Percentiles rank a stretch among this genome's conserved stretches.
These are phyloP conservation scores for Penicillium brasilianum DNA, from an alignment of 2,329 filamentous ascomycete genomes.

Conservation along the genomic window DNA sequence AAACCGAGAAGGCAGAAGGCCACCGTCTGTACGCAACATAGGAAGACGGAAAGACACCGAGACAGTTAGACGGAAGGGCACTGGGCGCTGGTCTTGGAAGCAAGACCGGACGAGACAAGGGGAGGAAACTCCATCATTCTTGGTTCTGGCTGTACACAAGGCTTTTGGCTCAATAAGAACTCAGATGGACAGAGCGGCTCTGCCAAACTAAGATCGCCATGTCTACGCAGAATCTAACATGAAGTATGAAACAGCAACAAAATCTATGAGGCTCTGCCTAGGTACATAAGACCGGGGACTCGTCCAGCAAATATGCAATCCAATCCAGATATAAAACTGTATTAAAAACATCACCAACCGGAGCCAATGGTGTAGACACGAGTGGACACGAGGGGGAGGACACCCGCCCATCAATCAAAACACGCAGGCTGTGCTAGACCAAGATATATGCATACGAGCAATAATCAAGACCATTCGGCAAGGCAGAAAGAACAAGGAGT, in stretches of 20 bases:
- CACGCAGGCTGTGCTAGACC: neutral
- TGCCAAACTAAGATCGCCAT: neutral
- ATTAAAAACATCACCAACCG: conserved; percentile 1
- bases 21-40: too few species aligned
- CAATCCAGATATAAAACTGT: neutral
- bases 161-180: neutral
- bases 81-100: too few species aligned
- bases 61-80: too few species aligned
- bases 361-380: neutral
- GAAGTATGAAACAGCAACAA: neutral
- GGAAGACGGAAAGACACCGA: too few species aligned
- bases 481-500: conserved; percentile 2
- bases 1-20: too few species aligned
- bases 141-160: neutral
- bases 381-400: too few species aligned
- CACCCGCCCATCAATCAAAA: neutral
- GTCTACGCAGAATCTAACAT: neutral
- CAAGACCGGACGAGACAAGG: too few species aligned
- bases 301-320: neutral
- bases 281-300: neutral
- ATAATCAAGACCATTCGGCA: neutral
- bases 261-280: conserved; percentile 4
- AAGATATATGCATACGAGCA: neutral
- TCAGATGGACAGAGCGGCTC: neutral
- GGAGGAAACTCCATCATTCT: neutral